Conservation (phyloP, 2,329 filamentous ascomycete genomes). For the Pseudogymnoascus destructans region DNA sequence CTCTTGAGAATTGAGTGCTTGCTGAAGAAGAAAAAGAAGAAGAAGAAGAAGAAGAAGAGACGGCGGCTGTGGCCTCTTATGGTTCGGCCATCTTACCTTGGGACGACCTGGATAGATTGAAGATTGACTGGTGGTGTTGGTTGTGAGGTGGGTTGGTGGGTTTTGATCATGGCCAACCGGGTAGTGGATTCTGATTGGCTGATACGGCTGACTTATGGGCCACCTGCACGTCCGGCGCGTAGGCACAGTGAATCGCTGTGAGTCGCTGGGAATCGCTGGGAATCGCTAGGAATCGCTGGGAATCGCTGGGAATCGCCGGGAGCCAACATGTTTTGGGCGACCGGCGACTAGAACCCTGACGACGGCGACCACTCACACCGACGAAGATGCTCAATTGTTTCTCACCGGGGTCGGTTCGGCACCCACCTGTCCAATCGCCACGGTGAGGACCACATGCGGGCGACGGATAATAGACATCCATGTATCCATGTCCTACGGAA, state of each 20-base stretch:
- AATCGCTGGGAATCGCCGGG: constrained; percentile 11
- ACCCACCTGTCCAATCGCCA: not conserved
- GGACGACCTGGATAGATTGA: not conserved
- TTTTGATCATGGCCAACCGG: not conserved
- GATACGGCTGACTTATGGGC: constrained; percentile 10
- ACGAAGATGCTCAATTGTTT: not conserved
- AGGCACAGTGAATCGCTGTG: constrained; percentile 12
- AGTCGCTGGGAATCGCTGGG: constrained; percentile 12
- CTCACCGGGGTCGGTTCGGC: not conserved
- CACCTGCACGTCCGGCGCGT: constrained; percentile 17
- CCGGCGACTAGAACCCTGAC: constrained; percentile 16
- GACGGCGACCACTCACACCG: not conserved
- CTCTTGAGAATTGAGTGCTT: constrained; percentile 46
- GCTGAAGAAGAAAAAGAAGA: constrained; percentile 39
- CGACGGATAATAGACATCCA: constrained; percentile 1
- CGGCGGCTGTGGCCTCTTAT: constrained; percentile 23
- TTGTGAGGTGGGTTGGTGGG: not conserved
- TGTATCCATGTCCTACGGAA: constrained; percentile 1
- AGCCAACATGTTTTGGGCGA: constrained; percentile 12
- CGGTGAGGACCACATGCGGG: not conserved
- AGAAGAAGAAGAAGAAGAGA: constrained; percentile 18
- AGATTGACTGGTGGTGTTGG: not conserved
- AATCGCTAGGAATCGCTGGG: no score
- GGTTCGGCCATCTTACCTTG: constrained; percentile 14
- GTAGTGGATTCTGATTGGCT: not conserved